These are phyloP conservation scores for Castanea sativa DNA, from an alignment of 306 rosid genomes.

Conservation along the genomic window DNA sequence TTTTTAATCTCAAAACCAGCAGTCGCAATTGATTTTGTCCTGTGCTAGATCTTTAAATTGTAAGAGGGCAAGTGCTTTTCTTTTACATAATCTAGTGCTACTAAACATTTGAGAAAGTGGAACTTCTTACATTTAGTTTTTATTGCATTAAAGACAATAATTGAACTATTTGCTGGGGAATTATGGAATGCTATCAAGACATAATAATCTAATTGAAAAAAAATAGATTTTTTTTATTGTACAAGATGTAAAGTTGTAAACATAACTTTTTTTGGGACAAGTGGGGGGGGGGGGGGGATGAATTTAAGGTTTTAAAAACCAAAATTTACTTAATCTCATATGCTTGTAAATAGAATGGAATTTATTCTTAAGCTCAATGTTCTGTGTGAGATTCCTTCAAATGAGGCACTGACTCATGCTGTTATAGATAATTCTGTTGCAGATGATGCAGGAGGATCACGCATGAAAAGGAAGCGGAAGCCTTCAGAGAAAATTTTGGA, in stretches of 20 bases:
- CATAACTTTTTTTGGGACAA: too few relatives aligned
- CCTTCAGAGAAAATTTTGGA: constrained; percentile 91
- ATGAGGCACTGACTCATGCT: constrained; percentile 8
- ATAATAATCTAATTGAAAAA: neutral
- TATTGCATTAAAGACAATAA: neutral
- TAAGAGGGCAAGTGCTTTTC: neutral
- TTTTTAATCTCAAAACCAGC: neutral
- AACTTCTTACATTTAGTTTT: neutral
- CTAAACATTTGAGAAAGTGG: neutral
- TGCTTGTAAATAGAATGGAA: neutral
- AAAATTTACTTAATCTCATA: neutral
- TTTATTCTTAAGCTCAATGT: neutral
- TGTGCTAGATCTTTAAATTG: neutral
- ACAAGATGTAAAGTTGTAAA: too few relatives aligned
- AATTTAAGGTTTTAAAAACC: neutral
- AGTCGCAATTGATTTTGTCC: neutral
- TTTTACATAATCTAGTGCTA: neutral
- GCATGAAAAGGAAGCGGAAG: constrained; percentile 65
- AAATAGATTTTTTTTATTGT: too few relatives aligned
- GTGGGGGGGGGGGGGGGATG: too few relatives aligned
- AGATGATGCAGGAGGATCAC: constrained; percentile 63
- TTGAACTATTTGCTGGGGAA: neutral
- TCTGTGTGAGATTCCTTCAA: neutral
- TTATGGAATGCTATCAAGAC: neutral
- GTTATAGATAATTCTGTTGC: constrained; percentile 19